Evolutionary conservation across 768 basidiomycete genomes (phyloP).

Genomic region (Gymnopilus dilepis): DNA sequence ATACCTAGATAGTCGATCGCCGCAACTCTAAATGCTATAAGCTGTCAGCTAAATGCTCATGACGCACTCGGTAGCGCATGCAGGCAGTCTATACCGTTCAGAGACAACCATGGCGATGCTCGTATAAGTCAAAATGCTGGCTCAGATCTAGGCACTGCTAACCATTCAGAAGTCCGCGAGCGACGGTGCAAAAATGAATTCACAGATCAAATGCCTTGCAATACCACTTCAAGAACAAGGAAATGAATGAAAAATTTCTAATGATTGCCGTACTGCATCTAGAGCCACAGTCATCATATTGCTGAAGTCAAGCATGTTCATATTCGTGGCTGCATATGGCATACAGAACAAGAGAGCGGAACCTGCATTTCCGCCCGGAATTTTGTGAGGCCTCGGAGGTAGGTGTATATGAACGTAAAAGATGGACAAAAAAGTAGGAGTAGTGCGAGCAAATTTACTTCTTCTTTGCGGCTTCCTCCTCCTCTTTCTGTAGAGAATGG

Average conservation of each 20-base stretch:
- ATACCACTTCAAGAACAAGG: background rate
- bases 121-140: too few relatives aligned
- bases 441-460: conserved; percentile 56
- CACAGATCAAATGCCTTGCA: background rate
- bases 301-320: conserved; percentile 30
- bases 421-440: conserved; percentile 29
- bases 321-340: conserved; percentile 42
- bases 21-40: too few relatives aligned
- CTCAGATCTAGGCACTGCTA: too few relatives aligned
- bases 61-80: too few relatives aligned
- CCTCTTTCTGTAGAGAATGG: conserved; percentile 66
- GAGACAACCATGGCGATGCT: too few relatives aligned
- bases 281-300: background rate
- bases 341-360: conserved; percentile 38
- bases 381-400: conserved; percentile 42
- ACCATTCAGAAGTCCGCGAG: too few relatives aligned
- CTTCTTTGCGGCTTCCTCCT: conserved; percentile 92
- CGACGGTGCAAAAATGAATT: too few relatives aligned
- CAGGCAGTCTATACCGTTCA: too few relatives aligned
- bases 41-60: too few relatives aligned
- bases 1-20: too few relatives aligned
- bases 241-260: background rate
- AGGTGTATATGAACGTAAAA: conserved; percentile 32
- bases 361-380: conserved; percentile 31
- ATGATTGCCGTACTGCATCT: conserved; percentile 7